phyloP scores from a whole-genome alignment of 2,329 filamentous ascomycete genomes.

The Sclerotinia sclerotiorum region DNA sequence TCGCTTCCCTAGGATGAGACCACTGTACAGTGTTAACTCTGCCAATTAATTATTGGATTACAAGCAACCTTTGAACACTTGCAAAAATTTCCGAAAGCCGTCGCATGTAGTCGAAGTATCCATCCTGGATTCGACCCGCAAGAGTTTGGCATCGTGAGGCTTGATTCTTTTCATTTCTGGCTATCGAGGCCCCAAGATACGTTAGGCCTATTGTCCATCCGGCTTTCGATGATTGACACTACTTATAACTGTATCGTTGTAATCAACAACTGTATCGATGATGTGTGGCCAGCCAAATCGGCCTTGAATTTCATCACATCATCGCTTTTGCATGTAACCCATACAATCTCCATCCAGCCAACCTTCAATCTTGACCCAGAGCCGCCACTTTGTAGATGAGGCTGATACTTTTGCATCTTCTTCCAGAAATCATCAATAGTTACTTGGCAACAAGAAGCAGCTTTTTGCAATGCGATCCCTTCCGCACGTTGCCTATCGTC shows the following conservation, averaged over 20 bases:
- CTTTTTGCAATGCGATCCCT: constrained; percentile 34
- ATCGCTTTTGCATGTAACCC: constrained; percentile 37
- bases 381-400: constrained; percentile 19
- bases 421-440: constrained; percentile 38
- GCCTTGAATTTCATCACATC: constrained; percentile 36
- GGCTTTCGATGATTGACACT: not conserved
- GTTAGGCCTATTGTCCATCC: not conserved
- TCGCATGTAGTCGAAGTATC: too few relatives aligned
- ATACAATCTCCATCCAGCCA: constrained; percentile 35
- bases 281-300: constrained; percentile 35
- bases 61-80: too few relatives aligned
- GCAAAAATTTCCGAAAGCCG: too few relatives aligned
- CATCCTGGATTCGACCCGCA: too few relatives aligned
- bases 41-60: not conserved
- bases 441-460: constrained; percentile 33
- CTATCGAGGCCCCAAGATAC: constrained; percentile 3
- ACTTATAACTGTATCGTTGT: constrained; percentile 21
- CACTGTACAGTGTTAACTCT: not conserved
- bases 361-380: constrained; percentile 27
- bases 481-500: constrained; percentile 31
- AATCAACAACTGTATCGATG: constrained; percentile 33
- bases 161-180: constrained; percentile 19
- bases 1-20: not conserved
- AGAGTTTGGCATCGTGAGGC: too few relatives aligned
- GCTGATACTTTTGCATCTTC: constrained; percentile 38